Evolutionary conservation across 257 asterid species (phyloP).

Genomic region (Ajuga chamaepitys): DNA sequence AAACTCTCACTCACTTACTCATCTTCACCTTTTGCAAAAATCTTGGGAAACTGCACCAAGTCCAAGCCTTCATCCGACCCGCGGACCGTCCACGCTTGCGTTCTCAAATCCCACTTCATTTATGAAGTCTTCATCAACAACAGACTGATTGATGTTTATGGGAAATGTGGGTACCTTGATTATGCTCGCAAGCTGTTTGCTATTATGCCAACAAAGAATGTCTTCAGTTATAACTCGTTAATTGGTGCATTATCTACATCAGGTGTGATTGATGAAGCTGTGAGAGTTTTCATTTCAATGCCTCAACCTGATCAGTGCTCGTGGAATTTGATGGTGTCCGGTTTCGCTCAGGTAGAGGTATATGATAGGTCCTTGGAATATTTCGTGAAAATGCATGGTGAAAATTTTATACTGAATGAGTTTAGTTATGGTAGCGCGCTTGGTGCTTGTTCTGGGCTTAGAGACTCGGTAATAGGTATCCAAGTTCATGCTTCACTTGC

Average conservation of each 20-base stretch:
- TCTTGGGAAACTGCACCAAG: constrained; percentile 43
- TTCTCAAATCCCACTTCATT: constrained; percentile 39
- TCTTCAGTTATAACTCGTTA: constrained; percentile 39
- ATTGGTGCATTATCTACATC: constrained; percentile 28
- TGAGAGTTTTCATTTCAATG: constrained; percentile 25
- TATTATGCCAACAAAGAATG: constrained; percentile 30
- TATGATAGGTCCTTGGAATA: constrained; percentile 42
- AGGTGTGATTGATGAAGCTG: constrained; percentile 39
- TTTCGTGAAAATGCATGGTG: constrained; percentile 34
- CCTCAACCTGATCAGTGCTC: constrained; percentile 55
- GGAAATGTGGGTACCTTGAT: constrained; percentile 33
- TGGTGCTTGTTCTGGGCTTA: constrained; percentile 51
- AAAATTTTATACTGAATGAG: constrained; percentile 39
- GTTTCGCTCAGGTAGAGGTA: constrained; percentile 39
- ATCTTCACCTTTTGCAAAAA: constrained; percentile 41
- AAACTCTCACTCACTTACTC: constrained; percentile 14
- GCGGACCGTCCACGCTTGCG: constrained; percentile 35
- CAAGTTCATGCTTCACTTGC: constrained; percentile 45
- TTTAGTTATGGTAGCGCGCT: constrained; percentile 55
- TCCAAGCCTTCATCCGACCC: constrained; percentile 25
- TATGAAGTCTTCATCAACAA: constrained; percentile 52
- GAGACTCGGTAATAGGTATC: constrained; percentile 29
- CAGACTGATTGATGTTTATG: constrained; percentile 43
- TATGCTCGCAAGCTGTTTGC: constrained; percentile 38
- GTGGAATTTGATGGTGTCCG: constrained; percentile 54